Conservation (phyloP, 2,329 filamentous ascomycete species). For the Neopestalotiopsis clavispora region DNA sequence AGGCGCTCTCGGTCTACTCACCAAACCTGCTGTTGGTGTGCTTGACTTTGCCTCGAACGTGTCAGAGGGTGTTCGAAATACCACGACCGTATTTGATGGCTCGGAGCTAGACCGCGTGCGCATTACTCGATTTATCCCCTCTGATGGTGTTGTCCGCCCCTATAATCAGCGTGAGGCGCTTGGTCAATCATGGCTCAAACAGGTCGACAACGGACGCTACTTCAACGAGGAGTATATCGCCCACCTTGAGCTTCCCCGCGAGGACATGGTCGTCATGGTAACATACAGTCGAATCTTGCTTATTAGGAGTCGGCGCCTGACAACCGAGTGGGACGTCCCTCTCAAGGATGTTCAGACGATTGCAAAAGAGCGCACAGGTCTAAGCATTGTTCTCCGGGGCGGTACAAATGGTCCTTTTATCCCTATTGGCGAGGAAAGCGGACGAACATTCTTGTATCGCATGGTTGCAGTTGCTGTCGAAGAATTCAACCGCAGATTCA, state of each 20-base stretch:
- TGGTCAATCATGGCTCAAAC: constrained; percentile 98
- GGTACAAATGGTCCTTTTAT: constrained; percentile 95
- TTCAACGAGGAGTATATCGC: constrained; percentile 98
- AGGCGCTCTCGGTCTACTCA: constrained; percentile 90
- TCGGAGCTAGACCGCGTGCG: constrained; percentile 93
- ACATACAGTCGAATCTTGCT: constrained; percentile 89
- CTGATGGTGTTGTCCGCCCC: constrained; percentile 90
- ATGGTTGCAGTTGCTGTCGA: constrained; percentile 70
- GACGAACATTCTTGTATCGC: constrained; percentile 65
- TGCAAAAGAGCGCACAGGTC: constrained; percentile 91
- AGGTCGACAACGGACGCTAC: constrained; percentile 94
- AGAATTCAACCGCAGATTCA: constrained; percentile 69
- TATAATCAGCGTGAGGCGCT: constrained; percentile 95
- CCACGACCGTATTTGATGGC: constrained; percentile 96
- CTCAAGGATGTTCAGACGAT: constrained; percentile 97
- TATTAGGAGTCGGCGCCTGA: constrained; percentile 83
- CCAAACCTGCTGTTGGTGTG: constrained; percentile 94
- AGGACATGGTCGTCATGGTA: constrained; percentile 89
- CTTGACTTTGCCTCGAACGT: constrained; percentile 97
- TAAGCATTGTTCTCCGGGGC: constrained; percentile 86
- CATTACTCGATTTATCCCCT: constrained; percentile 88
- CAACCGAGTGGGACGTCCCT: constrained; percentile 93
- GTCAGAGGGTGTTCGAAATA: constrained; percentile 96
- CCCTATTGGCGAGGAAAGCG: constrained; percentile 86
- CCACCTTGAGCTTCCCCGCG: constrained; percentile 86